Percentiles rank a stretch among this genome's conserved stretches.
Conservation (phyloP, 768 basidiomycete genomes). For the Tricholoma hemisulphureum region DNA sequence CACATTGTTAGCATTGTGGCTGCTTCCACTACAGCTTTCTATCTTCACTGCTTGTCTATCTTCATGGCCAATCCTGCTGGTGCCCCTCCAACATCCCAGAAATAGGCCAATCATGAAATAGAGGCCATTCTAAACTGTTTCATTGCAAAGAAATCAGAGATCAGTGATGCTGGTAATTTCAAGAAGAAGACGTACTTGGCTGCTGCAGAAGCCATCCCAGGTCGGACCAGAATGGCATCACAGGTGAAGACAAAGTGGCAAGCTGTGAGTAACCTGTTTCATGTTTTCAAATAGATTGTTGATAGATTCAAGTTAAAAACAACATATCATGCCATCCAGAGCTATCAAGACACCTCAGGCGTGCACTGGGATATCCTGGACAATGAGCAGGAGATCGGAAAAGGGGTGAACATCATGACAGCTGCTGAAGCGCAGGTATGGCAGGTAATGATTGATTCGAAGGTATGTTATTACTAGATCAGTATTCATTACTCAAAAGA, state of each 20-base stretch:
- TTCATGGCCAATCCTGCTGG: not conserved
- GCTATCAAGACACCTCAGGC: not conserved
- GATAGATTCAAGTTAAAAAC: not conserved
- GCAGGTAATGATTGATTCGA: not conserved
- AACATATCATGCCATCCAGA: not conserved
- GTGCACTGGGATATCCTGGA: not conserved
- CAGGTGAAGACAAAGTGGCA: not conserved
- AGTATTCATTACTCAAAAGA: not conserved
- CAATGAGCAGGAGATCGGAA: not conserved
- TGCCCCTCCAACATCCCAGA: not conserved
- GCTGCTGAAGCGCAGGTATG: too few species aligned
- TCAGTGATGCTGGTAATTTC: not conserved
- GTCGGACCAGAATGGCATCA: not conserved
- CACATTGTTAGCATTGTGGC: not conserved
- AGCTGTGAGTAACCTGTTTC: not conserved
- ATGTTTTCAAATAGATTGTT: not conserved
- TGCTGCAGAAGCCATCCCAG: not conserved
- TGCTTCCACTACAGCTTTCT: not conserved
- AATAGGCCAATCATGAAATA: not conserved
- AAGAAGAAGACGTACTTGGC: not conserved
- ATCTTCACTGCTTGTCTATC: not conserved
- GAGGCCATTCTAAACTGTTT: not conserved
- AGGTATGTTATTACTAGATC: not conserved
- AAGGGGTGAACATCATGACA: not conserved
- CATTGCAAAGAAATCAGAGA: not conserved